A percentile compares a stretch with the other conserved stretches of the same genome.
phyloP scores from a whole-genome alignment of 31 red algal genomes.

The Asparagopsis taxiformis region DNA sequence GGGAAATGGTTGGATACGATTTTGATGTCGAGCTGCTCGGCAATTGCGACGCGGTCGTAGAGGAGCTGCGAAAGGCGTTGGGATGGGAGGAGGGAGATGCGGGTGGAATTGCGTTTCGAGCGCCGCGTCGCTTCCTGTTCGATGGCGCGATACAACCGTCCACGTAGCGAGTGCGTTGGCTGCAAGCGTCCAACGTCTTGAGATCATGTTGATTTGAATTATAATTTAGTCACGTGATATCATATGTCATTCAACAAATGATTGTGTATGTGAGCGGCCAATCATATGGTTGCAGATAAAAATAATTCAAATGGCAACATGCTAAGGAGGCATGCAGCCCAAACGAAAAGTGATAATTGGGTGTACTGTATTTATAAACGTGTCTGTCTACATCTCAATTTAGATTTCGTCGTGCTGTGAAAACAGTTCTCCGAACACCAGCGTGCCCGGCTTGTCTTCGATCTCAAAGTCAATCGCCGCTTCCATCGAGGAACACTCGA shows the following conservation, averaged over 20 bases:
- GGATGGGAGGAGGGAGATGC: constrained; percentile 25
- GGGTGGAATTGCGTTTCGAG: not conserved
- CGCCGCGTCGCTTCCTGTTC: not conserved
- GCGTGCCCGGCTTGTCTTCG: not conserved
- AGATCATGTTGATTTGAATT: not conserved
- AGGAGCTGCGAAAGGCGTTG: constrained; percentile 16
- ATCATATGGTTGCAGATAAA: no score
- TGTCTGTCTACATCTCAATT: no score
- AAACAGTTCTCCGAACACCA: not conserved
- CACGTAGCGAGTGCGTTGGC: not conserved
- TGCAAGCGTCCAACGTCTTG: not conserved
- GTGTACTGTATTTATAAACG: no score
- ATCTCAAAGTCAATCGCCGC: not conserved
- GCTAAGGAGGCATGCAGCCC: no score
- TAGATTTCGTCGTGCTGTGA: not conserved
- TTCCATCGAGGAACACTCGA: not conserved
- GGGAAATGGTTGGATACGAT: constrained; percentile 62
- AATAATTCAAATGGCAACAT: no score
- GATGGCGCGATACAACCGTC: not conserved
- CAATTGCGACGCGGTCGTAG: constrained; percentile 66
- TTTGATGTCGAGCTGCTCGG: constrained; percentile 84
- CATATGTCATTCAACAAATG: no score
- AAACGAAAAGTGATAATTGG: no score
- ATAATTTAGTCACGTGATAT: no score
- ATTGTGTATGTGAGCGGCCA: no score